Conservation (phyloP, 129 eudicot genomes). For the Flaveria ramosissima region DNA sequence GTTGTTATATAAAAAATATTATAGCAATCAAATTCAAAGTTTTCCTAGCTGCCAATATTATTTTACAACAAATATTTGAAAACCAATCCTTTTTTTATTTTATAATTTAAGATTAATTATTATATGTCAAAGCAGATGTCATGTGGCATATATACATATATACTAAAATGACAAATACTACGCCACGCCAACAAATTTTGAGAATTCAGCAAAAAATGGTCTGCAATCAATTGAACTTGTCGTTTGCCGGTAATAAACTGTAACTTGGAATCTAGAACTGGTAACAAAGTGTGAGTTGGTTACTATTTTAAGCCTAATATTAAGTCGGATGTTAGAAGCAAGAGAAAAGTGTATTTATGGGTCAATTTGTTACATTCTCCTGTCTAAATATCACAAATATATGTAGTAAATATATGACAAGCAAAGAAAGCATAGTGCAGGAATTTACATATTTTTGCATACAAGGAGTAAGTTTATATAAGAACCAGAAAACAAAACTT, state of each 20-base stretch:
- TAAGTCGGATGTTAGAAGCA: not conserved
- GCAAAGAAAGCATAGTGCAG: not conserved
- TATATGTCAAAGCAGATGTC: not conserved
- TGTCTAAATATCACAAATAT: slow-evolving; percentile 11
- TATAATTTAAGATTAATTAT: not conserved
- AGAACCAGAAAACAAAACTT: not conserved
- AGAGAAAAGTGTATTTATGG: not conserved
- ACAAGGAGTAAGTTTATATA: not conserved
- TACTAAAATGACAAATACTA: not conserved
- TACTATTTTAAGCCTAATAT: not conserved
- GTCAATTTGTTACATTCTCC: not conserved
- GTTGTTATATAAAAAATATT: slow-evolving; percentile 2
- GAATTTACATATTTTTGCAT: not conserved
- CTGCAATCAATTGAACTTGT: not conserved
- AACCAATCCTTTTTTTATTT: too few relatives aligned
- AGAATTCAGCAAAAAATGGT: not conserved
- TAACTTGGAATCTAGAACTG: not conserved
- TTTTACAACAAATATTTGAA: not conserved
- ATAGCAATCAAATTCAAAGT: not conserved
- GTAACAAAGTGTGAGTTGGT: not conserved
- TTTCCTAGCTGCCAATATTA: not conserved
- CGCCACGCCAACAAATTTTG: not conserved
- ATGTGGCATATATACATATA: not conserved
- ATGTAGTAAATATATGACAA: not conserved
- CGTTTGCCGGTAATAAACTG: not conserved